These are phyloP conservation scores for Cryptococcus neoformans DNA, from an alignment of 1,284 basidiomycete species.

Conservation along the genomic window DNA sequence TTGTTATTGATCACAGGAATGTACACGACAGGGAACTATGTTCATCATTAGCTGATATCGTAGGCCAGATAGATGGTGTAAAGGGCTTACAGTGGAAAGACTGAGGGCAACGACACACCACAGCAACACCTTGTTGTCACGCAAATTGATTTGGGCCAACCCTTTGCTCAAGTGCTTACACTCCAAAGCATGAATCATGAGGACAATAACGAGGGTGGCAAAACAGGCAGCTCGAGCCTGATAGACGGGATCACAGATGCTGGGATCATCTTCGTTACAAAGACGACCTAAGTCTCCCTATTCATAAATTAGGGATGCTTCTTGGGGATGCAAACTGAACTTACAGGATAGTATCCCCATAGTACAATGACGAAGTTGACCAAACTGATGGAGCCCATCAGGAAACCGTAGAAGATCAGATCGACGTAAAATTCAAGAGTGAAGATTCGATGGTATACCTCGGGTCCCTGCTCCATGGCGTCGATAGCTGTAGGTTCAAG, in stretches of 20 bases:
- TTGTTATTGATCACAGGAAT: constrained; percentile 48
- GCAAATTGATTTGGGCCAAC: constrained; percentile 55
- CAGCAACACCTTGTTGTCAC: constrained; percentile 57
- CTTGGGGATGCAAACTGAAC: neutral
- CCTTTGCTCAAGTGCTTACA: constrained; percentile 48
- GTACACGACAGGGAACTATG: constrained; percentile 47
- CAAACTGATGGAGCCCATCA: constrained; percentile 60
- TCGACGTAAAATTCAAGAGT: constrained; percentile 57
- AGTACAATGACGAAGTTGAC: constrained; percentile 58
- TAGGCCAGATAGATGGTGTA: neutral
- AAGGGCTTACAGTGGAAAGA: constrained; percentile 30
- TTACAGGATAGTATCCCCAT: constrained; percentile 52
- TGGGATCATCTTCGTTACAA: constrained; percentile 53
- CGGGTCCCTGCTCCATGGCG: constrained; percentile 60
- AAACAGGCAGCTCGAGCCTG: constrained; percentile 58
- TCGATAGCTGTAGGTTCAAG: constrained; percentile 59
- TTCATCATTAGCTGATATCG: neutral
- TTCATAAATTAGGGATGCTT: neutral
- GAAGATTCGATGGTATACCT: constrained; percentile 56
- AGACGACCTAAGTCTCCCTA: constrained; percentile 54
- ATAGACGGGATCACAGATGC: constrained; percentile 51
- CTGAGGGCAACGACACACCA: constrained; percentile 50
- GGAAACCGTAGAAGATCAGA: constrained; percentile 61
- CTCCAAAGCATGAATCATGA: constrained; percentile 48
- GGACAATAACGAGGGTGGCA: constrained; percentile 56